Conservation (phyloP, 257 asterid genomes). For the Gynochthodes officinalis region DNA sequence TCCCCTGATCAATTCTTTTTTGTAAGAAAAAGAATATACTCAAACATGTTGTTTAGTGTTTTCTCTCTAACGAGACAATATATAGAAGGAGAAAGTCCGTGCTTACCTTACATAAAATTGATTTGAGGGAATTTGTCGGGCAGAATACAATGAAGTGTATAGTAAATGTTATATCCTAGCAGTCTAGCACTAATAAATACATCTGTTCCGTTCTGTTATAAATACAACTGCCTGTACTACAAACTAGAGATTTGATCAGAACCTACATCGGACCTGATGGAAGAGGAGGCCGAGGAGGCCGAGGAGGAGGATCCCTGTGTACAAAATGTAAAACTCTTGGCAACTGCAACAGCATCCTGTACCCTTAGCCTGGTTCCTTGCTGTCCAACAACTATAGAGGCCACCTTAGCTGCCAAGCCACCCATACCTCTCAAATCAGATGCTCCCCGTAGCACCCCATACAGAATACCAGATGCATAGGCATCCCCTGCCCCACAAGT, state of each 20-base stretch:
- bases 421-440: constrained; percentile 82
- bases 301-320: constrained; percentile 43
- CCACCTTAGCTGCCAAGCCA: constrained; percentile 81
- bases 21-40: no score
- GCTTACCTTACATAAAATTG: no score
- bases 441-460: constrained; percentile 60
- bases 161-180: no score
- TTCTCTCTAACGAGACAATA: no score
- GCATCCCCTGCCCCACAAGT: constrained; percentile 99
- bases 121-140: no score
- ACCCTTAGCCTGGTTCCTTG: constrained; percentile 92
- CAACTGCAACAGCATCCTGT: constrained; percentile 63
- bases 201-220: no score
- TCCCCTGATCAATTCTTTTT: no score
- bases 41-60: no score
- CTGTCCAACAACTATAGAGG: constrained; percentile 85
- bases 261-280: constrained; percentile 58
- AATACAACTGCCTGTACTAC: constrained; percentile 26
- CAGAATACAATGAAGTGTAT: no score
- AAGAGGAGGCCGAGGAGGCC: no score
- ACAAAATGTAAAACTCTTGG: constrained; percentile 51
- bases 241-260: constrained; percentile 86
- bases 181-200: no score
- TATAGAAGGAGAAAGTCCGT: no score
- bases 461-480: constrained; percentile 89